Percentiles rank a stretch among this genome's conserved stretches.
These are phyloP conservation scores for Candida smagusa DNA, from an alignment of 1,139 yeast genomes.

Conservation along the genomic window DNA sequence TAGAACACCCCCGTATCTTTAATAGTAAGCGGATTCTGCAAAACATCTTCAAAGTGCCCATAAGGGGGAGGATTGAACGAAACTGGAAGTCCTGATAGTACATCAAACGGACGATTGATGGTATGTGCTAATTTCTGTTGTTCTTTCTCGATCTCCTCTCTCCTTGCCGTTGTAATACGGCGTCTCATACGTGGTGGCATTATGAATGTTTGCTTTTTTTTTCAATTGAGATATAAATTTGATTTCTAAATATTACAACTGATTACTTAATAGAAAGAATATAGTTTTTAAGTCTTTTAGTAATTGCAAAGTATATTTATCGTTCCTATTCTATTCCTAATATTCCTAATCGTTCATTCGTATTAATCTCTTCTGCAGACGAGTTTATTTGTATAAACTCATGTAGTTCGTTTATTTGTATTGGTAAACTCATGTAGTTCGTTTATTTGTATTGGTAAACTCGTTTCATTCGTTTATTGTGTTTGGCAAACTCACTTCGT, in stretches of 20 bases:
- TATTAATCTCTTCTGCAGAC: too few relatives aligned
- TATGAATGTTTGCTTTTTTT: conserved; percentile 2
- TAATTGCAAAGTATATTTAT: too few relatives aligned
- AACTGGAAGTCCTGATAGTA: conserved; percentile 68
- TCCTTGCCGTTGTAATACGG: conserved; percentile 44
- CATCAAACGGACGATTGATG: conserved; percentile 62
- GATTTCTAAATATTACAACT: too few relatives aligned
- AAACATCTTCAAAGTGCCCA: conserved; percentile 41
- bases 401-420: too few relatives aligned
- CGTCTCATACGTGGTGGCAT: conserved; percentile 48
- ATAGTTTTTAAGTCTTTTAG: too few relatives aligned
- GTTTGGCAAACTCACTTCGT: background rate
- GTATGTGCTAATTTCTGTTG: conserved; percentile 40
- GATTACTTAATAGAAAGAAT: too few relatives aligned
- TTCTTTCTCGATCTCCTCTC: conserved; percentile 48
- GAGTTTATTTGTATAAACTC: too few relatives aligned
- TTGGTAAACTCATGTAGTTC: too few relatives aligned
- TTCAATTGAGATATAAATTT: too few relatives aligned
- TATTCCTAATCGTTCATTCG: too few relatives aligned
- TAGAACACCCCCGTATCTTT: conserved; percentile 73
- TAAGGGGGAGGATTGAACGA: conserved; percentile 62
- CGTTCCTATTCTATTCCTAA: too few relatives aligned
- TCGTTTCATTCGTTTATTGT: background rate
- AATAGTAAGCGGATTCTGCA: conserved; percentile 65
- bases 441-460: background rate